These are phyloP conservation scores for Cryphonectria nitschkei DNA, from an alignment of 2,329 filamentous ascomycete genomes.

Conservation along the genomic window DNA sequence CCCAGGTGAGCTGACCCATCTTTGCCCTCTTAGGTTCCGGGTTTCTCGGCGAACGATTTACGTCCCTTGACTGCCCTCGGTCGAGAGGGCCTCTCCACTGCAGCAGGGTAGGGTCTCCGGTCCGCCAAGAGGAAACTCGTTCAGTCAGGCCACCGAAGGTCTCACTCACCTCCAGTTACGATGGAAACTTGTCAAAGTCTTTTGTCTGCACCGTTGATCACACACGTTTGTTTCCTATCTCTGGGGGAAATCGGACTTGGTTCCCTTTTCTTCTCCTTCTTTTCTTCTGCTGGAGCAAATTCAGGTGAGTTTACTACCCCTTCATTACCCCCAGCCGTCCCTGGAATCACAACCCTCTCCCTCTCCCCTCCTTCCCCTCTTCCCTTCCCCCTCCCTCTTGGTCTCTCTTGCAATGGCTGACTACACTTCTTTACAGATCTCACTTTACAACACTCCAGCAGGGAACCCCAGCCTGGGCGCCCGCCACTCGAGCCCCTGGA, in stretches of 20 bases:
- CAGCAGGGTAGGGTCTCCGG: neutral
- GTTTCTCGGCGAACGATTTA: neutral
- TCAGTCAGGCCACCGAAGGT: neutral
- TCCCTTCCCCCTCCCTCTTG: neutral
- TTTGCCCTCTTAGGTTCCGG: neutral
- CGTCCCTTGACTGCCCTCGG: neutral
- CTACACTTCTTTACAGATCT: constrained; percentile 1
- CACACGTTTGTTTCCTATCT: neutral
- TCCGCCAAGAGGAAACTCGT: neutral
- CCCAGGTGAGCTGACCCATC: neutral
- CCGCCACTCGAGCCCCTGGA: neutral
- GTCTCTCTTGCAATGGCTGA: neutral
- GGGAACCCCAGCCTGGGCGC: neutral
- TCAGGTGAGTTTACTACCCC: neutral
- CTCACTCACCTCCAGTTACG: neutral
- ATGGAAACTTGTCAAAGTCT: neutral
- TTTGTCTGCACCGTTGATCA: neutral
- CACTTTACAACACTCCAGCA: neutral
- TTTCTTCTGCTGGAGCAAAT: neutral
- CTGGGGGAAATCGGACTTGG: neutral
- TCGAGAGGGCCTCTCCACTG: neutral
- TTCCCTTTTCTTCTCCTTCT: neutral
- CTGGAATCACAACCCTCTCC: neutral
- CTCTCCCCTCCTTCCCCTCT: too few species aligned
- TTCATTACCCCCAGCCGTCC: neutral